A percentile compares a stretch with the other conserved stretches of the same genome.
phyloP scores from a whole-genome alignment of 225 moss, liverwort and hornwort species.

The Climacium dendroides region DNA sequence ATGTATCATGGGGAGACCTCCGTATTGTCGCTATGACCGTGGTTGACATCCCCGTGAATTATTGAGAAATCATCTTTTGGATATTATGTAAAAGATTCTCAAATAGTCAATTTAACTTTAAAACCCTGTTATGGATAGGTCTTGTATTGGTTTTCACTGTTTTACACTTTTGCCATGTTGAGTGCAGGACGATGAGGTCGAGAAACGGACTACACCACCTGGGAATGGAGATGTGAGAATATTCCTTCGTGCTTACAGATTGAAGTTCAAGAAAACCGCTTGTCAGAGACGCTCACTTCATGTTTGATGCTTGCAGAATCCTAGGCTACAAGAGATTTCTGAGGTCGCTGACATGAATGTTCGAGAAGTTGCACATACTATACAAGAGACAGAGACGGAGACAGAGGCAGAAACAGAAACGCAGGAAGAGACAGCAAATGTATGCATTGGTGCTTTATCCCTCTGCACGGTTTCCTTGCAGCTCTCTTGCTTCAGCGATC shows the following conservation, averaged over 20 bases:
- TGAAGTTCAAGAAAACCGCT: neutral
- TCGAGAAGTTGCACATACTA: conserved; percentile 36
- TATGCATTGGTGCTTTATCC: neutral
- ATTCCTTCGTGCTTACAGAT: neutral
- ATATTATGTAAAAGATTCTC: neutral
- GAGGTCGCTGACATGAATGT: conserved; percentile 37
- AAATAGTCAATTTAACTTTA: neutral
- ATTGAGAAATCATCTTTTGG: neutral
- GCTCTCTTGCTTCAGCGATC: neutral
- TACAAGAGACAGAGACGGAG: conserved; percentile 14
- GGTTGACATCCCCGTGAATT: neutral
- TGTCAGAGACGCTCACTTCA: neutral
- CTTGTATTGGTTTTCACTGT: neutral
- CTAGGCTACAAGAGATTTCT: conserved; percentile 18
- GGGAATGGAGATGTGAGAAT: neutral
- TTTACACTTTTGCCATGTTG: neutral
- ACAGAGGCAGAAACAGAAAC: neutral
- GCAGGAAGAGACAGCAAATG: conserved; percentile 24
- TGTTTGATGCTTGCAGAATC: conserved; percentile 26
- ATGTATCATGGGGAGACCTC: neutral
- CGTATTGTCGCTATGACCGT: neutral
- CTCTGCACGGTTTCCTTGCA: neutral
- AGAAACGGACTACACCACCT: neutral
- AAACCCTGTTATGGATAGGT: neutral
- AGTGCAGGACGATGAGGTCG: neutral